phyloP scores from a whole-genome alignment of 192 early-diverging fungal species.

The Backusella luteola region DNA sequence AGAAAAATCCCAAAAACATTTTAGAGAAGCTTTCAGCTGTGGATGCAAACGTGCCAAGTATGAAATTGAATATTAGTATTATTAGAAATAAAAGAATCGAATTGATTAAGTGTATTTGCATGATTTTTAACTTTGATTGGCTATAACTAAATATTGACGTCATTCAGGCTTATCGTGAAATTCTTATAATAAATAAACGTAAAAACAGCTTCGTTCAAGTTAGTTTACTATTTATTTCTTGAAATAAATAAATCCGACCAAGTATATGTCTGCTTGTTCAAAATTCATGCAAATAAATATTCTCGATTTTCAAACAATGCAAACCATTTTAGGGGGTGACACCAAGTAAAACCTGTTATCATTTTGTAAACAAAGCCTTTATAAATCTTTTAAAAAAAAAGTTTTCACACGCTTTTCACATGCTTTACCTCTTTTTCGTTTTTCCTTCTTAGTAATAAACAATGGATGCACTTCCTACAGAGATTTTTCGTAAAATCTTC shows the following conservation, averaged over 20 bases:
- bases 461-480: background rate
- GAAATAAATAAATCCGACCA: background rate
- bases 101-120: background rate
- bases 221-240: too few relatives aligned
- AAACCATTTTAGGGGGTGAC: background rate
- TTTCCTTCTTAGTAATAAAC: background rate
- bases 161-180: background rate
- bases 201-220: background rate
- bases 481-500: background rate
- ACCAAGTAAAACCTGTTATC: background rate
- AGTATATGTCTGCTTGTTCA: background rate
- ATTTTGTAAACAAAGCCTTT: background rate
- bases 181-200: background rate
- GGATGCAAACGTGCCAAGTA: too few relatives aligned
- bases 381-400: background rate
- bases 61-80: too few relatives aligned
- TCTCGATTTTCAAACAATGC: background rate
- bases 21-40: too few relatives aligned
- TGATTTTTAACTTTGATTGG: background rate
- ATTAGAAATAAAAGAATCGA: background rate
- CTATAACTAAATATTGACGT: background rate
- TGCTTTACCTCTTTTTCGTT: background rate
- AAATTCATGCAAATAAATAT: background rate
- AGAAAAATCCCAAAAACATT: too few relatives aligned
- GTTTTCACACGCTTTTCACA: background rate